Evolutionary conservation across 2,329 filamentous ascomycete genomes (phyloP).

Genomic region (Monosporascus sp.): DNA sequence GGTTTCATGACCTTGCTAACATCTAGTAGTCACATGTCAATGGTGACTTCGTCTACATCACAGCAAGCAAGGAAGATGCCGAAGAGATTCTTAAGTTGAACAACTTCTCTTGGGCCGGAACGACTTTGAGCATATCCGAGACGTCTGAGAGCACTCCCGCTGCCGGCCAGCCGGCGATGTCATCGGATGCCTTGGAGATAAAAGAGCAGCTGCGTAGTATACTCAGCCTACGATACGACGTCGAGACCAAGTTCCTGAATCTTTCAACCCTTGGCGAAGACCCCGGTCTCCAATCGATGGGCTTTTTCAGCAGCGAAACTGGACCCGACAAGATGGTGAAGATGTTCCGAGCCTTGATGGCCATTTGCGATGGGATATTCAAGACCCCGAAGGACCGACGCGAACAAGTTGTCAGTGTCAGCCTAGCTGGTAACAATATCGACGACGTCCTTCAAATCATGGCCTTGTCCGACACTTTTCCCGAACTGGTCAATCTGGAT

Average conservation of each 20-base stretch:
- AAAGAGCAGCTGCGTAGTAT: slow-evolving; percentile 65
- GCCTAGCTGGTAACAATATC: slow-evolving; percentile 75
- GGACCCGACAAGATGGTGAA: slow-evolving; percentile 88
- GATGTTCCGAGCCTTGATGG: slow-evolving; percentile 89
- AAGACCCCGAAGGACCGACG: slow-evolving; percentile 65
- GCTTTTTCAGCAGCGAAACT: slow-evolving; percentile 67
- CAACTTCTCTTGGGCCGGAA: slow-evolving; percentile 62
- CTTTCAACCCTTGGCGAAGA: slow-evolving; percentile 75
- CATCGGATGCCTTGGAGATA: slow-evolving; percentile 52
- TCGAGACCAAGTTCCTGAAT: slow-evolving; percentile 69
- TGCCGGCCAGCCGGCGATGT: slow-evolving; percentile 35
- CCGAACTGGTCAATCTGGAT: slow-evolving; percentile 82
- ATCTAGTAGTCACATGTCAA: slow-evolving; percentile 62
- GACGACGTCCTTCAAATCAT: slow-evolving; percentile 67
- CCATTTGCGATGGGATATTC: slow-evolving; percentile 74
- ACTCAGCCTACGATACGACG: slow-evolving; percentile 69
- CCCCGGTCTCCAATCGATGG: slow-evolving; percentile 63
- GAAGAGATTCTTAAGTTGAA: slow-evolving; percentile 63
- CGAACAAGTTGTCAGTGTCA: slow-evolving; percentile 76
- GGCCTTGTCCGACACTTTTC: slow-evolving; percentile 71
- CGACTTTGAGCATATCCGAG: slow-evolving; percentile 51
- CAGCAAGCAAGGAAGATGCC: slow-evolving; percentile 58
- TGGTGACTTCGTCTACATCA: slow-evolving; percentile 65
- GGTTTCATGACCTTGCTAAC: slow-evolving; percentile 59
- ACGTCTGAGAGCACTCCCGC: slow-evolving; percentile 38